Base-by-base conservation (phyloP, 148 eudicot species). In the Talinum fruticosum region DNA sequence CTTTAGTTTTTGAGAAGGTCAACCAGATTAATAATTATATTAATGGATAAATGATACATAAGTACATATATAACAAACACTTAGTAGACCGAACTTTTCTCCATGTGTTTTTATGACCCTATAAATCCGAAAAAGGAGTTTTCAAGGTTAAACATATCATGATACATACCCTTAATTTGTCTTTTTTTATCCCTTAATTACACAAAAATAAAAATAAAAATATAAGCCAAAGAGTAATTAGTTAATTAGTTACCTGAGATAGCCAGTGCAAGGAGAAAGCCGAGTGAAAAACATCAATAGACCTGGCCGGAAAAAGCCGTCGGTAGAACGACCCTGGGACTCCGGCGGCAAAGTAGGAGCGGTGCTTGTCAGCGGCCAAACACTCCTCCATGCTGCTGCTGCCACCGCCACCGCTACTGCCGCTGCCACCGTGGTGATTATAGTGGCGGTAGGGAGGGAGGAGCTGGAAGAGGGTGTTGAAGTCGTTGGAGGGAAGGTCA, bases 241-340 rank as follows among this genome's bases (percentile, higher is more conserved):
- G 26, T 26, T 64, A 10, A 8, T 65, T 6, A 65, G 12, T 8
- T 68, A 92, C 98, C 98, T 94, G 97, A 77, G 98, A 92, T 21
- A 92, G 89, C 98, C 98, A 94, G 77, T 94, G 98, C 87, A 94
- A 82, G 72, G 98, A 94, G 80, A 92, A 94, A 0, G 97, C 95
- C 14, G 98, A 94, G 87, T 94, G 85, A 70, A 94, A 94, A 75
- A 94, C 90, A 62, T 94, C 88, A 8, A 94, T 75, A 1, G 93
- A 92, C 66, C 80, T 86, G 0, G 89, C 89, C 47, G 97, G 98
- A 67, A 94, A 94, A 37, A 94, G 93, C 3, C 98, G 79, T 8
- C 93, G 90, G 87, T 92, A 88, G 49, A 94, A 94, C 0, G 90
- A 84, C 0, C 98, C 98, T 0, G 98, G 98, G n/a, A 94, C 97